Base-by-base conservation (phyloP, 164 flowering plant species). In the Magnolia officinalis region DNA sequence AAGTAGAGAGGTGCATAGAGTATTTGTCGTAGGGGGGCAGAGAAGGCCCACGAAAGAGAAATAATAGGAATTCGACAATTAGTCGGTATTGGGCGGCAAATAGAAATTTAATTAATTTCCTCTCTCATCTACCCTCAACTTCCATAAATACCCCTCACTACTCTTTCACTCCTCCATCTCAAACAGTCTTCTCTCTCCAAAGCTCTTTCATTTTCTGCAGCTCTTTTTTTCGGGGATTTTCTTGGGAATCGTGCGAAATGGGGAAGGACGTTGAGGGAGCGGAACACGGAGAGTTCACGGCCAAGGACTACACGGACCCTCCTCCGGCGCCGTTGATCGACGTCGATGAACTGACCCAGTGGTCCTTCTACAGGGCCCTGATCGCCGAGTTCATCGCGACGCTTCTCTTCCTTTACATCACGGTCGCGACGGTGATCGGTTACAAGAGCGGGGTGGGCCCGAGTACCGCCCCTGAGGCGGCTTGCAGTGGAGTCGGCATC, bases 371-470 rank as follows among this genome's bases (percentile, higher is more conserved):
- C 80, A 81, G 92, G 72, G 92, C 92, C 67, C 23, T 84, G 24
- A 88, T 88, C 10, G 92, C 92, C 1, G 91, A 89, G 82, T 89
- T 88, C 65, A 70, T 89, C 0, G 91, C 92, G 61, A 88, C 92
- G 2, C 85, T 89, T 66, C 68, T 89, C 75, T 89, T 89, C 75
- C 80, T 89, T 19, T 89, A 89, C 82, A 80, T 88, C n/a, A 86
- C 89, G 2, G 85, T 88, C 1, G 64, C 84, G 73, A 89, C 92
- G 0, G 89, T 88, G 18, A 88, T 89, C 24, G 92, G 92, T 0
- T 85, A 88, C 88, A 86, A 82, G 76, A 78, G 75, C 72, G 88
- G 86, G 58, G 78, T 63, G 31, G 88, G 80, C 71, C 45, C 45
- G 8, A 16, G 6, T 20, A 67, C 9, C 8, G n/a, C 26, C 4